phyloP scores from a whole-genome alignment of 306 rosid genomes.

The Pyrus bretschneideri region DNA sequence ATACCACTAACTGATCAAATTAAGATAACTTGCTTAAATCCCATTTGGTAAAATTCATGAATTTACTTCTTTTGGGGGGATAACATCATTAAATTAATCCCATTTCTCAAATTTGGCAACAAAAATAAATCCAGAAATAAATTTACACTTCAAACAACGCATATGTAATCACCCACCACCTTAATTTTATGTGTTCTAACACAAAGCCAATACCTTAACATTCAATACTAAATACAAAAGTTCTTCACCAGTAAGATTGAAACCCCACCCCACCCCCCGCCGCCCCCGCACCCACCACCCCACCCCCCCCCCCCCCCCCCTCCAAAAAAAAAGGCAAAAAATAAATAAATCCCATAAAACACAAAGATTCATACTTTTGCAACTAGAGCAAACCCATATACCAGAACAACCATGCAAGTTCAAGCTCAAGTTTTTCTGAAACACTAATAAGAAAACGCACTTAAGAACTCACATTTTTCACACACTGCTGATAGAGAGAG shows the following conservation, averaged over 20 bases:
- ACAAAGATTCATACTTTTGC: background rate
- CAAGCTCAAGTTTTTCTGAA: background rate
- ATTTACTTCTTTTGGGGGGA: background rate
- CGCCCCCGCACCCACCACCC: too few species aligned
- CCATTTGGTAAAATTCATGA: background rate
- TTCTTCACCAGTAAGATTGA: slow-evolving; percentile 2
- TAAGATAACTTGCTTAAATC: background rate
- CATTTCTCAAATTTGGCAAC: background rate
- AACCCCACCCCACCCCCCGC: background rate
- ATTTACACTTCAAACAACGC: background rate
- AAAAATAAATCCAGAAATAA: background rate
- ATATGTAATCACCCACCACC: background rate
- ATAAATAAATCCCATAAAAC: background rate
- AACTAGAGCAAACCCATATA: background rate
- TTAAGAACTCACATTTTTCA: slow-evolving; percentile 12
- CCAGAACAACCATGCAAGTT: background rate
- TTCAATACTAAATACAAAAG: slow-evolving; percentile 1
- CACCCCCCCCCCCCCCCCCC: background rate
- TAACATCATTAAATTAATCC: background rate
- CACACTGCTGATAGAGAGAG: background rate
- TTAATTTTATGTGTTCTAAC: background rate
- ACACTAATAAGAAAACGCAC: background rate
- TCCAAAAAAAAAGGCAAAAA: background rate
- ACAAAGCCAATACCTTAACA: slow-evolving; percentile 10
- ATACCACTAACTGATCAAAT: background rate